phyloP scores from a whole-genome alignment of 2,329 filamentous ascomycete genomes.

The Pseudogymnoascus sp. region DNA sequence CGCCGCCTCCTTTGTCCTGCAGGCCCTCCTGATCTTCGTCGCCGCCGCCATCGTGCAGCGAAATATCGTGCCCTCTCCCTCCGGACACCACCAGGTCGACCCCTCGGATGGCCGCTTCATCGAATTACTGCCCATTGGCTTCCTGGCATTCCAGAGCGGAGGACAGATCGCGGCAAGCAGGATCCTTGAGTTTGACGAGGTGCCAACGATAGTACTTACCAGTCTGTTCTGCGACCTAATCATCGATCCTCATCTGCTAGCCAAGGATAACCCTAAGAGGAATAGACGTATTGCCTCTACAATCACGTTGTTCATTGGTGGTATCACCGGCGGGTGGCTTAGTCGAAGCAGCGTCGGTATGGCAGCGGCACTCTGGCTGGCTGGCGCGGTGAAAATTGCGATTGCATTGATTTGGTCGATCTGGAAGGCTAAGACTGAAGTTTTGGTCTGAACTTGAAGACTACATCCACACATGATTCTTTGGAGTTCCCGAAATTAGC shows the following conservation, averaged over 20 bases:
- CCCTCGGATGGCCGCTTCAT: conserved; percentile 31
- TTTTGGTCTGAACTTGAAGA: too few relatives aligned
- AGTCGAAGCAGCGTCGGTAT: too few relatives aligned
- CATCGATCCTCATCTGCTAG: conserved; percentile 49
- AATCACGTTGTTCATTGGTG: conserved; percentile 43
- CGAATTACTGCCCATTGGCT: conserved; percentile 37
- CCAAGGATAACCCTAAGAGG: conserved; percentile 40
- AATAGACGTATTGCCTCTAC: conserved; percentile 44
- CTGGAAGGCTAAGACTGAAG: too few relatives aligned
- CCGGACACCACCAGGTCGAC: conserved; percentile 23
- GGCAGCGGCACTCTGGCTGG: too few relatives aligned
- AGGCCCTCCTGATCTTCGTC: conserved; percentile 42
- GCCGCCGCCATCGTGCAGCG: conserved; percentile 44
- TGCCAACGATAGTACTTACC: conserved; percentile 73
- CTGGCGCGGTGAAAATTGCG: too few relatives aligned
- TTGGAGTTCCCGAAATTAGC: too few relatives aligned
- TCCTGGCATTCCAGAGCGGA: conserved; percentile 61
- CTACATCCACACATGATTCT: too few relatives aligned
- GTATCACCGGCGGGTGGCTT: too few relatives aligned
- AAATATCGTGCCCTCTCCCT: conserved; percentile 37
- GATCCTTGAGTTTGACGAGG: conserved; percentile 56
- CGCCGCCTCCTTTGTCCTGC: conserved; percentile 41
- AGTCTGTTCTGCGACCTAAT: conserved; percentile 77
- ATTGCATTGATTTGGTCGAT: too few relatives aligned
- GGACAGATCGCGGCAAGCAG: conserved; percentile 70